Evolutionary conservation across 805 yeast genomes (phyloP).

Genomic region (Barnettozyma siamensis): DNA sequence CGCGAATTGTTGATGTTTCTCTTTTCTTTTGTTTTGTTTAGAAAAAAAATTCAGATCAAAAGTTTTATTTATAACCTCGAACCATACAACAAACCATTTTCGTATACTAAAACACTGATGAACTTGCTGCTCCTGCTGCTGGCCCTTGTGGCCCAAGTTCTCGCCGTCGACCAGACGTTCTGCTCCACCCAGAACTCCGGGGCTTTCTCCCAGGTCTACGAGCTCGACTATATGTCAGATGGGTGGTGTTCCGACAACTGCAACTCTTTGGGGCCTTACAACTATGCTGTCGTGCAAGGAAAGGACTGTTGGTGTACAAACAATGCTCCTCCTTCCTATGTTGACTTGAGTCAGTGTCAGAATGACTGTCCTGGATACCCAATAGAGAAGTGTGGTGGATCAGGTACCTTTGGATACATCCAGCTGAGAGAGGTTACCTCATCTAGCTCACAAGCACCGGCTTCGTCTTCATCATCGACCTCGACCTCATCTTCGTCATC

Average conservation of each 20-base stretch:
- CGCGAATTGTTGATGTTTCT: no score
- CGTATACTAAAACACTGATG: not conserved
- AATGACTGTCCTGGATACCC: constrained; percentile 41
- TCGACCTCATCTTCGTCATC: constrained; percentile 10
- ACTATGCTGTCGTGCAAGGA: constrained; percentile 50
- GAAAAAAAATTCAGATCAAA: no score
- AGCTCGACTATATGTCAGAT: constrained; percentile 32
- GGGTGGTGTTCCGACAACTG: constrained; percentile 51
- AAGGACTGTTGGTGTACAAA: constrained; percentile 59
- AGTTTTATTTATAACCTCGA: not conserved
- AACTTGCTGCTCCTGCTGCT: not conserved
- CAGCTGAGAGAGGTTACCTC: constrained; percentile 30
- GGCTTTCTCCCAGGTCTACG: constrained; percentile 5
- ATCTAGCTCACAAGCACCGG: constrained; percentile 17
- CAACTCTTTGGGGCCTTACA: constrained; percentile 28
- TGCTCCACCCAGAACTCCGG: constrained; percentile 41
- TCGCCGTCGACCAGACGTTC: constrained; percentile 5
- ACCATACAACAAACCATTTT: no score
- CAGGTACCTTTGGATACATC: constrained; percentile 50
- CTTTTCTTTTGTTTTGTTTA: no score
- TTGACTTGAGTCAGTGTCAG: constrained; percentile 27
- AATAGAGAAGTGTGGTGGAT: constrained; percentile 38
- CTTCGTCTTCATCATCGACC: constrained; percentile 13
- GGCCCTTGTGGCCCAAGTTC: not conserved
- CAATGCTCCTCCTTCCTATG: constrained; percentile 39